Evolutionary conservation across 1,284 basidiomycete species (phyloP).

Genomic region (Ganoderma multipileum): DNA sequence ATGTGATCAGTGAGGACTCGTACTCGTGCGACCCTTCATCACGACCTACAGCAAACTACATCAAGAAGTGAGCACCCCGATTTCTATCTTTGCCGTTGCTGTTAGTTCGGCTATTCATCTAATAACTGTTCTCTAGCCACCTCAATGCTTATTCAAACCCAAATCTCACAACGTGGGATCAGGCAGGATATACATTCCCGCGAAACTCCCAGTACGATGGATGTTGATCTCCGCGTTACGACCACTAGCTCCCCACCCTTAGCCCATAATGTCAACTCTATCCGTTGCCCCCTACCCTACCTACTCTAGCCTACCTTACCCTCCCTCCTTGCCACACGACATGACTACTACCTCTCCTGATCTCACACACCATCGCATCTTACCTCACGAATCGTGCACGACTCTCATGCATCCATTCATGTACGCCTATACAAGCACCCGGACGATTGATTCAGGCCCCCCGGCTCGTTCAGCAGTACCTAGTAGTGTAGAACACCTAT

Average conservation of each 20-base stretch:
- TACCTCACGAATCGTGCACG: slow-evolving; percentile 30
- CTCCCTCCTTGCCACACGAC: background rate
- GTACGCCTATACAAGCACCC: slow-evolving; percentile 29
- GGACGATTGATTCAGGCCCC: slow-evolving; percentile 15
- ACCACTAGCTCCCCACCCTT: background rate
- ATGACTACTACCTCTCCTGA: slow-evolving; percentile 2
- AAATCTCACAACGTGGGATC: slow-evolving; percentile 78
- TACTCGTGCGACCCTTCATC: slow-evolving; percentile 65
- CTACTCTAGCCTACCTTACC: background rate
- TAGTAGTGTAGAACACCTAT: slow-evolving; percentile 25
- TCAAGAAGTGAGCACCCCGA: slow-evolving; percentile 41
- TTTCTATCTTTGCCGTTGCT: background rate
- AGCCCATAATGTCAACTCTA: background rate
- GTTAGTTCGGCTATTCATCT: background rate
- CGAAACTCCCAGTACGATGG: slow-evolving; percentile 61
- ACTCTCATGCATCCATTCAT: slow-evolving; percentile 28
- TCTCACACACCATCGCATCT: slow-evolving; percentile 14
- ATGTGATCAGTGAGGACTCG: slow-evolving; percentile 54
- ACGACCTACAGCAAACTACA: slow-evolving; percentile 61
- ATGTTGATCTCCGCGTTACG: slow-evolving; percentile 45
- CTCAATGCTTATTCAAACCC: slow-evolving; percentile 70
- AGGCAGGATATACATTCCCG: slow-evolving; percentile 74
- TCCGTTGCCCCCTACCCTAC: slow-evolving; percentile 12
- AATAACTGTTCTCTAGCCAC: slow-evolving; percentile 54
- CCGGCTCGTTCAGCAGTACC: slow-evolving; percentile 3